phyloP scores from a whole-genome alignment of 805 yeast species.

The Candida peoriensis region DNA sequence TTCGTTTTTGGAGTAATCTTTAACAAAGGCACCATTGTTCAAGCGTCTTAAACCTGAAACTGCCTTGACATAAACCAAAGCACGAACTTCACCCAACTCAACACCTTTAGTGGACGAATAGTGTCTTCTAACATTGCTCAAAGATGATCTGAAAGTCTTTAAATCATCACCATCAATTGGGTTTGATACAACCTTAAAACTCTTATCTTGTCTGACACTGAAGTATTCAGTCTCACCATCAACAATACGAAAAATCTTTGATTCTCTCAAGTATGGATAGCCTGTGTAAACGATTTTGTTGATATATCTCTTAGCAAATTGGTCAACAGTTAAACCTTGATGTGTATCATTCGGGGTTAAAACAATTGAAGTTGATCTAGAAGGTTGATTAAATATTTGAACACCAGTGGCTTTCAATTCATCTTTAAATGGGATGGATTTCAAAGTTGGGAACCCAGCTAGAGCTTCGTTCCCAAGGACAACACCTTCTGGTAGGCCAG shows the following conservation, averaged over 20 bases:
- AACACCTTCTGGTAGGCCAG: slow-evolving; percentile 65
- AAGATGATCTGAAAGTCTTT: slow-evolving; percentile 39
- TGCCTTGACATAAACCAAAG: slow-evolving; percentile 64
- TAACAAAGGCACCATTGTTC: slow-evolving; percentile 67
- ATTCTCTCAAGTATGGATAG: slow-evolving; percentile 91
- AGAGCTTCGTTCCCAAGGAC: slow-evolving; percentile 61
- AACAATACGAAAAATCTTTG: slow-evolving; percentile 57
- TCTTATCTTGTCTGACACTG: slow-evolving; percentile 22
- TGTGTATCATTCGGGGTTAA: slow-evolving; percentile 53
- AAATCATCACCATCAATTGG: slow-evolving; percentile 43
- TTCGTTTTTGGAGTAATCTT: slow-evolving; percentile 53
- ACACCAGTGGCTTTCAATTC: slow-evolving; percentile 59
- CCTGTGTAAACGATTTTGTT: slow-evolving; percentile 64
- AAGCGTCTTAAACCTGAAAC: slow-evolving; percentile 75
- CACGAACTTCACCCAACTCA: slow-evolving; percentile 44
- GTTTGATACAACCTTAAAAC: slow-evolving; percentile 30
- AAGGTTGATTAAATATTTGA: slow-evolving; percentile 77
- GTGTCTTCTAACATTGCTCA: slow-evolving; percentile 33
- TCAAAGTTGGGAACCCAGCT: slow-evolving; percentile 88
- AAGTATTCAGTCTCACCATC: slow-evolving; percentile 50
- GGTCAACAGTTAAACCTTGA: slow-evolving; percentile 51
- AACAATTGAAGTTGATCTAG: slow-evolving; percentile 77
- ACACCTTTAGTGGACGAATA: slow-evolving; percentile 60
- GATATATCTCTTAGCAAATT: slow-evolving; percentile 58
- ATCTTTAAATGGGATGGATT: slow-evolving; percentile 56